A percentile compares a stretch with the other conserved stretches of the same genome.
Evolutionary conservation across 2,329 filamentous ascomycete genomes (phyloP).

Genomic region (Trichoderma sp.): DNA sequence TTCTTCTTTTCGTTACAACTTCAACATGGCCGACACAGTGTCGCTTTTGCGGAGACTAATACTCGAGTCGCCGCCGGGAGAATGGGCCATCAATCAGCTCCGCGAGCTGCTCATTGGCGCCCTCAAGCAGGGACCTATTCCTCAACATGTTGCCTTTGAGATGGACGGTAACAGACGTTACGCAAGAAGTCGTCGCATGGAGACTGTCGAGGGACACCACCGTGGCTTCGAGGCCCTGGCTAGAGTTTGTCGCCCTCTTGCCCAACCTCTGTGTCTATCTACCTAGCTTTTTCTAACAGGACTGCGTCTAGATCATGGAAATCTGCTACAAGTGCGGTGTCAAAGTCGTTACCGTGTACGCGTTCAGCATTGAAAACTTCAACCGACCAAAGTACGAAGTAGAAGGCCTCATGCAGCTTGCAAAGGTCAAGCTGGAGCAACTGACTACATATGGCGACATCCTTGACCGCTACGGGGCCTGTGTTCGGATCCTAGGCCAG

Average conservation of each 20-base stretch:
- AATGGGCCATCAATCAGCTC: slow-evolving; percentile 81
- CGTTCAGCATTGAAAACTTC: slow-evolving; percentile 99
- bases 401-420: slow-evolving; percentile 95
- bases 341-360: slow-evolving; percentile 95
- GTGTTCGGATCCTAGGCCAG: slow-evolving; percentile 83
- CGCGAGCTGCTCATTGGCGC: slow-evolving; percentile 87
- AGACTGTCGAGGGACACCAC: slow-evolving; percentile 95
- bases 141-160: slow-evolving; percentile 96
- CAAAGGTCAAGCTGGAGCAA: slow-evolving; percentile 91
- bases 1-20: neutral
- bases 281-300: slow-evolving; percentile 24
- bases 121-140: slow-evolving; percentile 86
- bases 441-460: slow-evolving; percentile 91
- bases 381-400: slow-evolving; percentile 96
- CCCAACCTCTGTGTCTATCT: neutral
- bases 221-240: slow-evolving; percentile 94
- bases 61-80: slow-evolving; percentile 83
- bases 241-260: slow-evolving; percentile 60
- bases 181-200: slow-evolving; percentile 86
- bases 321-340: slow-evolving; percentile 98
- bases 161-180: slow-evolving; percentile 99
- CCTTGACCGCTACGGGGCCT: slow-evolving; percentile 88
- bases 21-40: slow-evolving; percentile 58
- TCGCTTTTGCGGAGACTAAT: slow-evolving; percentile 67
- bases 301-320: slow-evolving; percentile 72